These are phyloP conservation scores for Cymbopogon citratus DNA, from an alignment of 176 grass and related monocot species.

Conservation along the genomic window DNA sequence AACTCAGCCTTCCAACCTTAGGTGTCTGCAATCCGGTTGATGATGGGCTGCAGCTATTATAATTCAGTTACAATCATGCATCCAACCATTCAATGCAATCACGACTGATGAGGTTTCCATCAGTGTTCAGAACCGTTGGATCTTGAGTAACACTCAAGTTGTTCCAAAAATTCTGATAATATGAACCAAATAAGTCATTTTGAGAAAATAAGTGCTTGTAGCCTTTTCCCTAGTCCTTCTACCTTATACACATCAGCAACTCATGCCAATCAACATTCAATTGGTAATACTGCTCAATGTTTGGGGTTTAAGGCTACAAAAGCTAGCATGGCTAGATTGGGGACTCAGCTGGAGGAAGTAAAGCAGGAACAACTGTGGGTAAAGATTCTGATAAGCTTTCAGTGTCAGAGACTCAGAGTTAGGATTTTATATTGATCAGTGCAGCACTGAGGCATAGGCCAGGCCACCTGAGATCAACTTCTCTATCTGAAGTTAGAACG, in stretches of 20 bases:
- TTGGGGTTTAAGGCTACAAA: constrained; percentile 7
- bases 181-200: not conserved
- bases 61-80: not conserved
- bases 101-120: not conserved
- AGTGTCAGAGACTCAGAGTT: not conserved
- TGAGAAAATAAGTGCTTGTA: not conserved
- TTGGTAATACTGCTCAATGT: not conserved
- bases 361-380: not conserved
- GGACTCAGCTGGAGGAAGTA: not conserved
- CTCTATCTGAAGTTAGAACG: not conserved
- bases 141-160: not conserved
- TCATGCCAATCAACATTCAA: constrained; percentile 2
- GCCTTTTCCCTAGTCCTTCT: not conserved
- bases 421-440: not conserved
- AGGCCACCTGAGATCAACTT: not conserved
- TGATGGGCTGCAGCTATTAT: not conserved
- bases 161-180: not conserved
- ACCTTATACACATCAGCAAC: not conserved
- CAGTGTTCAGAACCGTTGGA: not conserved
- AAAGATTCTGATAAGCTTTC: not conserved
- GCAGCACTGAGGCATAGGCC: not conserved
- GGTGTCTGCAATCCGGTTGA: not conserved
- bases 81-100: not conserved
- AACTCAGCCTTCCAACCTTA: not conserved
- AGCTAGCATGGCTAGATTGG: not conserved